These are phyloP conservation scores for Sphaerulina musiva DNA, from an alignment of 2,329 filamentous ascomycete genomes.

Conservation along the genomic window DNA sequence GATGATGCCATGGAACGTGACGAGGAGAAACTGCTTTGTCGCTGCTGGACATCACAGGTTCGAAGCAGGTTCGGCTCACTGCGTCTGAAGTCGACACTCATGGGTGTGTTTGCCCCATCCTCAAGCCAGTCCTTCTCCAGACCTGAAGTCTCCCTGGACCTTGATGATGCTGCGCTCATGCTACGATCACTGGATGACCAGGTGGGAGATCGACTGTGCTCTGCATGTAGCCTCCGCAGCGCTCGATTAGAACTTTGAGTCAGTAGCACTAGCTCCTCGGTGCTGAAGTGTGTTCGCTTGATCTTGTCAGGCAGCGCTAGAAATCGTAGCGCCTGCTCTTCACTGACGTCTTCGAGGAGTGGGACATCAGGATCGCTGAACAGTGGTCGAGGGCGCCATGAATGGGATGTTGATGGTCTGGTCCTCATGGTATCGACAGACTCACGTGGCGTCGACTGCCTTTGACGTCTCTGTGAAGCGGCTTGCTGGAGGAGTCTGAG, in stretches of 20 bases:
- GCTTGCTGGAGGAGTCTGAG: constrained; percentile 56
- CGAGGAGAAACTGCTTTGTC: not conserved
- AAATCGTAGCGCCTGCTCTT: constrained; percentile 49
- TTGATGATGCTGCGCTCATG: not conserved
- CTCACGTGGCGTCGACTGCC: constrained; percentile 14
- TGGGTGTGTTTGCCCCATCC: constrained; percentile 11
- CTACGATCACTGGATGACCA: constrained; percentile 6
- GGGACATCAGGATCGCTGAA: constrained; percentile 4
- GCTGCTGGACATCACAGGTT: not conserved
- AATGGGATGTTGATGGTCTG: constrained; percentile 13
- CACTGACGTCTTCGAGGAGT: constrained; percentile 26
- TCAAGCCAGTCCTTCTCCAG: constrained; percentile 19
- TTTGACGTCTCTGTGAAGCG: constrained; percentile 30
- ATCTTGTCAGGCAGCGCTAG: constrained; percentile 66
- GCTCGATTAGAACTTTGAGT: constrained; percentile 47
- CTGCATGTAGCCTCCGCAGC: constrained; percentile 12
- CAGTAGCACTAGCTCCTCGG: constrained; percentile 62
- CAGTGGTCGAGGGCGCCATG: constrained; percentile 8
- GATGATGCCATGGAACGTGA: not conserved
- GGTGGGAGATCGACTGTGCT: constrained; percentile 5
- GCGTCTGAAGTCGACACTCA: constrained; percentile 12
- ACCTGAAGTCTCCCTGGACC: not conserved
- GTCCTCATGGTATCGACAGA: constrained; percentile 30
- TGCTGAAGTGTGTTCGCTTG: constrained; percentile 61
- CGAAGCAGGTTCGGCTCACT: constrained; percentile 5